Conservation (phyloP, 2,329 filamentous ascomycete genomes). For the Xylariaceae sp. region DNA sequence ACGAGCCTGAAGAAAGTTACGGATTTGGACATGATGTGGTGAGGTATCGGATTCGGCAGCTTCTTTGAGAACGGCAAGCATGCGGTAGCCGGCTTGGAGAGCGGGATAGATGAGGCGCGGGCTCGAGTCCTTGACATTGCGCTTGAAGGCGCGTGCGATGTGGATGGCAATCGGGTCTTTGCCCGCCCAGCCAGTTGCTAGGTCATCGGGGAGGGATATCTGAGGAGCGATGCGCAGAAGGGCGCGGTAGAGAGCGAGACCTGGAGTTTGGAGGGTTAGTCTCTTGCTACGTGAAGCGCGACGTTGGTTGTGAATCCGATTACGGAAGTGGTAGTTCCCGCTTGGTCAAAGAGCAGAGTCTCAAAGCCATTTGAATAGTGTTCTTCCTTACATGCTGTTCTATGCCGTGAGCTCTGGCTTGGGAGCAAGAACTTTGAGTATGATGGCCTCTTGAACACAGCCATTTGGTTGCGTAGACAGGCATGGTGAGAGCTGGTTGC, state of each 20-base stretch:
- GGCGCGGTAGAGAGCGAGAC: slow-evolving; percentile 69
- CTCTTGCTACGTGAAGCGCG: neutral
- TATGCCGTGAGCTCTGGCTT: slow-evolving; percentile 51
- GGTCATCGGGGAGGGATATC: slow-evolving; percentile 51
- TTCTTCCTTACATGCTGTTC: slow-evolving; percentile 44
- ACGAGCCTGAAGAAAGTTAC: slow-evolving; percentile 39
- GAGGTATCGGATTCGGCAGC: slow-evolving; percentile 14
- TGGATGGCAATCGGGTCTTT: slow-evolving; percentile 53
- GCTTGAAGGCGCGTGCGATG: slow-evolving; percentile 60
- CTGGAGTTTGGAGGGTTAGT: slow-evolving; percentile 34
- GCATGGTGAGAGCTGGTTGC: neutral
- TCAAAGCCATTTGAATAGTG: too few relatives aligned
- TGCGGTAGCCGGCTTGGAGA: slow-evolving; percentile 63
- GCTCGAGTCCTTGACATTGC: slow-evolving; percentile 58
- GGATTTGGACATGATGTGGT: slow-evolving; percentile 39
- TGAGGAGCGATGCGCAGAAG: slow-evolving; percentile 58
- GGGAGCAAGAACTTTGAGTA: slow-evolving; percentile 40
- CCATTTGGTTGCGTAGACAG: slow-evolving; percentile 5
- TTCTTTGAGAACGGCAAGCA: slow-evolving; percentile 21
- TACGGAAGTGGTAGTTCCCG: neutral
- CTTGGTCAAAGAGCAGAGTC: neutral
- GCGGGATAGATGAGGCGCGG: slow-evolving; percentile 58
- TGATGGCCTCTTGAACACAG: neutral
- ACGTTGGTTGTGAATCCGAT: neutral
- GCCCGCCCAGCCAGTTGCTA: slow-evolving; percentile 31